Evolutionary conservation across 495 filamentous ascomycete species (phyloP).

Genomic region (Monascus purpureus): DNA sequence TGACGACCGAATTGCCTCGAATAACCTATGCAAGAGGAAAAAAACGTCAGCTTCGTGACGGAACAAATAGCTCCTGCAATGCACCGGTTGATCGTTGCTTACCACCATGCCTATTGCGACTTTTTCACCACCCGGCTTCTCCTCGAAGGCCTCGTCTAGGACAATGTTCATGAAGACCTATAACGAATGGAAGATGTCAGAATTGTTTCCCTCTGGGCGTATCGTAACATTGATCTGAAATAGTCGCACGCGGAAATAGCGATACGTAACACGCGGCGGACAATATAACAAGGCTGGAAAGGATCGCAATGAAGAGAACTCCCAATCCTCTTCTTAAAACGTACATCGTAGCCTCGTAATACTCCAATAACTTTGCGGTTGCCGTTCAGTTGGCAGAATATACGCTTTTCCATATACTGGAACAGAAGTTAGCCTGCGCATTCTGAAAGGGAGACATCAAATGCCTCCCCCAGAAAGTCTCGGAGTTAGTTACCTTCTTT

Average conservation of each 20-base stretch:
- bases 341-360: conserved; percentile 88
- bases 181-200: conserved; percentile 1
- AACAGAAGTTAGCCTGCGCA: neutral
- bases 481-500: conserved; percentile 57
- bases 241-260: too few relatives aligned
- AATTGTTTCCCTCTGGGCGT: too few relatives aligned
- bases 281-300: neutral
- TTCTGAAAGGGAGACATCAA: neutral
- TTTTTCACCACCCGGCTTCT: conserved; percentile 87
- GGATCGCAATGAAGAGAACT: too few relatives aligned
- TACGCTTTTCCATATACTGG: conserved; percentile 97
- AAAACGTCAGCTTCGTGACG: too few relatives aligned
- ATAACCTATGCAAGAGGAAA: too few relatives aligned
- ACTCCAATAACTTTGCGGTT: conserved; percentile 94
- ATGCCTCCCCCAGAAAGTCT: too few relatives aligned
- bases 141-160: conserved; percentile 92
- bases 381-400: conserved; percentile 95
- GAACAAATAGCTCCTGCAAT: too few relatives aligned
- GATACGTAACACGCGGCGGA: too few relatives aligned
- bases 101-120: conserved; percentile 86
- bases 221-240: too few relatives aligned
- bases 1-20: conserved; percentile 88
- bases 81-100: conserved; percentile 25
- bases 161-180: conserved; percentile 99
- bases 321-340: conserved; percentile 13